These are phyloP conservation scores for Colletotrichum godetiae DNA, from an alignment of 2,329 filamentous ascomycete species.

Conservation along the genomic window DNA sequence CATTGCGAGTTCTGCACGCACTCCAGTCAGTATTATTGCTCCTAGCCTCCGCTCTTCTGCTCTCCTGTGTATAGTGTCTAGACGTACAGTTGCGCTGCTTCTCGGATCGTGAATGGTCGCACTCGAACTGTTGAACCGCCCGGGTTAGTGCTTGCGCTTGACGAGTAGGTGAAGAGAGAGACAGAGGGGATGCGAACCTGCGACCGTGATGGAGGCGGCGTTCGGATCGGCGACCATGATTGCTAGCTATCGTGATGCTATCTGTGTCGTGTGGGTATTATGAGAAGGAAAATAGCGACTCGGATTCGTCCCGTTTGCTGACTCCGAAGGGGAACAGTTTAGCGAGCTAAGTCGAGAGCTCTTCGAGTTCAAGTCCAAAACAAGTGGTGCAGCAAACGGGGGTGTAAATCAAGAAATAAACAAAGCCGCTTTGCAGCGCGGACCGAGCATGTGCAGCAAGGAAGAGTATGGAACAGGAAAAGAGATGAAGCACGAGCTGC, in stretches of 20 bases:
- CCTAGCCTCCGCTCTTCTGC: background rate
- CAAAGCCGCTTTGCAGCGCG: constrained; percentile 34
- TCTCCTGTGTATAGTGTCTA: background rate
- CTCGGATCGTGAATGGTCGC: constrained; percentile 83
- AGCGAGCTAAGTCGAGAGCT: constrained; percentile 11
- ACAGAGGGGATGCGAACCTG: constrained; percentile 53
- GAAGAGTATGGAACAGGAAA: background rate
- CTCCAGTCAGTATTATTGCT: constrained; percentile 13
- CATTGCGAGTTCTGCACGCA: constrained; percentile 57
- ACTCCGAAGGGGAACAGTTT: background rate
- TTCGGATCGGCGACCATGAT: constrained; percentile 51
- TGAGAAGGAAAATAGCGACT: background rate
- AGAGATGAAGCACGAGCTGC: constrained; percentile 12
- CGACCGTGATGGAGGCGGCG: constrained; percentile 69
- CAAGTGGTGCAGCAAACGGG: background rate
- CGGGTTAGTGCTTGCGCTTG: constrained; percentile 6
- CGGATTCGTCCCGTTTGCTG: constrained; percentile 17
- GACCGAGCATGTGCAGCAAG: constrained; percentile 25
- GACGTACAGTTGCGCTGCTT: constrained; percentile 87
- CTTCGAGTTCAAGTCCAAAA: background rate
- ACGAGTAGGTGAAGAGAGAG: background rate
- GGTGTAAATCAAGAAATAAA: constrained; percentile 34
- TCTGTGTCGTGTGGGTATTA: background rate
- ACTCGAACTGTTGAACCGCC: constrained; percentile 66
- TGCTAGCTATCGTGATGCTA: constrained; percentile 8